Evolutionary conservation across 2,329 filamentous ascomycete species (phyloP), one percentile per base, ranked within the genome.

Genomic region (Penicillium sp.): DNA sequence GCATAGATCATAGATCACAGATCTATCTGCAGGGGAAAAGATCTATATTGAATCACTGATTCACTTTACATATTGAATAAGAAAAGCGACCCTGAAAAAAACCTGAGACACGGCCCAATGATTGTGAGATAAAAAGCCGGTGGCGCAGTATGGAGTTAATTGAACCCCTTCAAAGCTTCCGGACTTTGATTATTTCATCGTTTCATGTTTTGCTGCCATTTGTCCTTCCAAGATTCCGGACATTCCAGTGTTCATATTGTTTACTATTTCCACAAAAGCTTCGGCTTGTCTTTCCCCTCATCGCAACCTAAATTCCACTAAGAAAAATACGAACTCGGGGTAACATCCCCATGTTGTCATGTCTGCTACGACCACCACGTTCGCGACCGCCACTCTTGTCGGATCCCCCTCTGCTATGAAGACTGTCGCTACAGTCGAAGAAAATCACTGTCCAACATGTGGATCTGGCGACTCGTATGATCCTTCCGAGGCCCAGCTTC

Each of bases 381-480:
- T 68, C 51, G 62, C 66, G 29, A 68, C 70, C 29, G 70, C 70
- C 51, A 72, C 68, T 0, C 68, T 74, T 52, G 64, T 74, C 53
- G 70, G 70, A 56, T 64, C 64, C 14, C 59, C 64, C 43, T 61
- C 71, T 49, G 60, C 68, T 22, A 69, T 72, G 63, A 69, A 65
- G 31, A 60, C 63, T 55, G 60, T 68, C 35, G 29, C 60, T 46
- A 57, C 65, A 29, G 22, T 60, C 16, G 41, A 61, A 11, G 65
- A 66, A 26, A 69, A 65, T 43, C 63, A 55, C 37, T 78, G 76
- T 66, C 73, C 76, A 44, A 69, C 72, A 47, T 79, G 77, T 61
- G 76, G 76, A 53, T 70, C 70, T 47, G 59, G 67, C 24, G 60
- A 66, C n/a, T 57, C 61, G 29, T 56, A 66, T 46, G 64, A 68